phyloP scores from a whole-genome alignment of 805 yeast species.

The Candida coleopterorum region DNA sequence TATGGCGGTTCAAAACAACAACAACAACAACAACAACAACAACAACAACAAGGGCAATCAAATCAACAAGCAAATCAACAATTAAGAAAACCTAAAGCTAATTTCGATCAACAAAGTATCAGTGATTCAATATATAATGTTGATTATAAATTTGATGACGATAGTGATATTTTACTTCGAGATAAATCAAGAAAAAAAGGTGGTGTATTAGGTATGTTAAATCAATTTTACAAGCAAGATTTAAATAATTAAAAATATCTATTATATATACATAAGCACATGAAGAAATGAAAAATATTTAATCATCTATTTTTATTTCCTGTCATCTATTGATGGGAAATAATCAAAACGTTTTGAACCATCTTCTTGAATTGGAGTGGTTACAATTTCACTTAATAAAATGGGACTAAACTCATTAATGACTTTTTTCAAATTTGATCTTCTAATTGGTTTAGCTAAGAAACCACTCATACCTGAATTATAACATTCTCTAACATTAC shows the following conservation, averaged over 20 bases:
- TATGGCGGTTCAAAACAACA: slow-evolving; percentile 41
- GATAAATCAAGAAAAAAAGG: slow-evolving; percentile 27
- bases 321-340: neutral
- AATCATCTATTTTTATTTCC: neutral
- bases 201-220: slow-evolving; percentile 77
- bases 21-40: slow-evolving; percentile 1
- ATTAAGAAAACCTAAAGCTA: neutral
- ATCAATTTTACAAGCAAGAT: slow-evolving; percentile 61
- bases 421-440: slow-evolving; percentile 60
- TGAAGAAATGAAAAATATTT: neutral
- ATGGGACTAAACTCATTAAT: slow-evolving; percentile 42
- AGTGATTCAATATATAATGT: slow-evolving; percentile 20
- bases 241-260: neutral
- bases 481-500: slow-evolving; percentile 78
- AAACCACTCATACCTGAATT: slow-evolving; percentile 90
- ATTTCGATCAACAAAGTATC: slow-evolving; percentile 1
- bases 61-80: neutral
- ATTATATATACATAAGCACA: neutral
- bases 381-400: slow-evolving; percentile 23
- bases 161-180: slow-evolving; percentile 22
- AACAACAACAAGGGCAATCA: slow-evolving; percentile 1
- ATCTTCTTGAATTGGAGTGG: slow-evolving; percentile 22
- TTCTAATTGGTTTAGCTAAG: slow-evolving; percentile 79
- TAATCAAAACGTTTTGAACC: neutral
- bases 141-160: slow-evolving; percentile 31